A percentile compares a stretch with the other conserved stretches of the same genome.
phyloP scores from a whole-genome alignment of 345 rosid genomes.

The Pelargonium nanum region DNA sequence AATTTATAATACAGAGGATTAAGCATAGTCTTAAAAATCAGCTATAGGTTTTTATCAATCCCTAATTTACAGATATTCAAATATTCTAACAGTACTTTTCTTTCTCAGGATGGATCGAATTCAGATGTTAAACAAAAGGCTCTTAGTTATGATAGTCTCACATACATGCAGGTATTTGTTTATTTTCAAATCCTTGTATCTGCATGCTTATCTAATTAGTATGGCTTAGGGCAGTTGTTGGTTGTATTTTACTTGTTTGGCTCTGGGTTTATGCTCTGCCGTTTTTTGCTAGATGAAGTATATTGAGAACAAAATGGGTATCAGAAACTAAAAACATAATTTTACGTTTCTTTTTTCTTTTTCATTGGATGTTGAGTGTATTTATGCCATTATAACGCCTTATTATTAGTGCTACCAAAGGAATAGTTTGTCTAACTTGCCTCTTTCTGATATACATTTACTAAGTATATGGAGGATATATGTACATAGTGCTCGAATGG shows the following conservation, averaged over 20 bases:
- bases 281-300: not conserved
- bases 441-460: too few relatives aligned
- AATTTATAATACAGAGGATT: too few relatives aligned
- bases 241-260: not conserved
- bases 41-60: too few relatives aligned
- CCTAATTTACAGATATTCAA: too few relatives aligned
- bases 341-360: too few relatives aligned
- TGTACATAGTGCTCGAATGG: too few relatives aligned
- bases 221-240: not conserved
- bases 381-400: too few relatives aligned
- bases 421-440: too few relatives aligned
- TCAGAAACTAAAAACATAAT: not conserved
- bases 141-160: constrained; percentile 68
- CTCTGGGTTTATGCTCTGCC: not conserved
- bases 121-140: constrained; percentile 64
- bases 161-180: constrained; percentile 68
- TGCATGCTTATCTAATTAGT: not conserved
- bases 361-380: too few relatives aligned
- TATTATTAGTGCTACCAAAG: too few relatives aligned
- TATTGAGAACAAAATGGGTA: not conserved
- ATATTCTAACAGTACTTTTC: constrained; percentile 2
- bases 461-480: too few relatives aligned
- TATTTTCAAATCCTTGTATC: not conserved
- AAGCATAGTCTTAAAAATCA: too few relatives aligned
- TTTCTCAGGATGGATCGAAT: constrained; percentile 67